A percentile compares a stretch with the other conserved stretches of the same genome.
These are phyloP conservation scores for Melocanna baccifera DNA, from an alignment of 176 grass and related monocot genomes.

Conservation along the genomic window DNA sequence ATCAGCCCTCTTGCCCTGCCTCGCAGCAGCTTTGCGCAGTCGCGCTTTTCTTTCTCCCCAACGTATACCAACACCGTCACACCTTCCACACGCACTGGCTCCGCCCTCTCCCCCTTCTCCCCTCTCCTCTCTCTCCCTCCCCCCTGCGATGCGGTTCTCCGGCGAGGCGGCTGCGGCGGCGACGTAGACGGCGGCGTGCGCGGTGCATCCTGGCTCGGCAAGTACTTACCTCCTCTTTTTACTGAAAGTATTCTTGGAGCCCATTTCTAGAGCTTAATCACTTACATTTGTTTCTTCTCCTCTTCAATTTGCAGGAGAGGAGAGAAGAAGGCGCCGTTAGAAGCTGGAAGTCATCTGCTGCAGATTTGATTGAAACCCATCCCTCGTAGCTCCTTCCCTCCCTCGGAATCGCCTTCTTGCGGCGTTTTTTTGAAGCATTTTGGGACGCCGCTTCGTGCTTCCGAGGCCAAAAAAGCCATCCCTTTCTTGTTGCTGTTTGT, in stretches of 20 bases:
- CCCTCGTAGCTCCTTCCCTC: background rate
- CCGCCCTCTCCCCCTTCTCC: background rate
- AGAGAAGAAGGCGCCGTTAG: background rate
- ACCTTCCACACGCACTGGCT: background rate
- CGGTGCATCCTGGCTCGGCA: background rate
- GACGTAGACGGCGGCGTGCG: background rate
- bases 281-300: background rate
- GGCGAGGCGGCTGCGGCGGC: background rate
- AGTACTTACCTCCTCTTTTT: background rate
- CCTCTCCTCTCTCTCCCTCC: background rate
- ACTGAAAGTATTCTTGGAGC: background rate
- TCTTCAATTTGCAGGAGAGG: slow-evolving; percentile 2
- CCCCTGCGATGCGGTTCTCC: slow-evolving; percentile 19
- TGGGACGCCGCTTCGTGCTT: background rate
- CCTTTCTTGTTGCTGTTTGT: background rate
- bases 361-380: background rate
- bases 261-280: background rate
- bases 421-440: background rate
- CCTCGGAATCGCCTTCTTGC: background rate
- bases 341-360: background rate
- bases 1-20: slow-evolving; percentile 1
- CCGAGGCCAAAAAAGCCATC: background rate
- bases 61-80: background rate
- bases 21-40: background rate
- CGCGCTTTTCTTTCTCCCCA: background rate